These are phyloP conservation scores for Nyctanthes arbortristis DNA, from an alignment of 257 asterid species.

Conservation along the genomic window DNA sequence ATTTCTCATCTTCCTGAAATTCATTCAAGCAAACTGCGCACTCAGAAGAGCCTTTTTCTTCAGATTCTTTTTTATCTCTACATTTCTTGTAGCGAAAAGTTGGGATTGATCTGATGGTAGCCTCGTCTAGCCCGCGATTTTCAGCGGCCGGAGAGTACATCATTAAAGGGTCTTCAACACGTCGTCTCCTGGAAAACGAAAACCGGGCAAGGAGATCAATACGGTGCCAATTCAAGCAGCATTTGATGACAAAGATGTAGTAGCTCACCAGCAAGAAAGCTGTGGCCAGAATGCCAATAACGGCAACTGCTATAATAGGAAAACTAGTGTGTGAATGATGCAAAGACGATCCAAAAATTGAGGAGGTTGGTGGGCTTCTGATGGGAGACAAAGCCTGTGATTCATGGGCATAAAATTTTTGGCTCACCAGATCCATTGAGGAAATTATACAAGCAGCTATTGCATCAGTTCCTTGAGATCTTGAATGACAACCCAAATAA, in stretches of 20 bases:
- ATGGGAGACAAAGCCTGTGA: conserved; percentile 31
- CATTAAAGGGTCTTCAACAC: conserved; percentile 33
- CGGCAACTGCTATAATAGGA: conserved; percentile 81
- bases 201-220: conserved; percentile 57
- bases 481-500: conserved; percentile 25
- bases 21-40: conserved; percentile 83
- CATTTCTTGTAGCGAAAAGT: conserved; percentile 44
- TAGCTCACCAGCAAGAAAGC: conserved; percentile 74
- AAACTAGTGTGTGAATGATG: conserved; percentile 53
- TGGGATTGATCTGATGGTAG: conserved; percentile 69
- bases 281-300: conserved; percentile 79
- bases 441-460: not conserved
- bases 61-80: not conserved
- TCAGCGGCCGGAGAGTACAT: conserved; percentile 37
- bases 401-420: conserved; percentile 21
- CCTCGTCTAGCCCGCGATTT: conserved; percentile 62
- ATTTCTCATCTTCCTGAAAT: conserved; percentile 61
- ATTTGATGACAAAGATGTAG: conserved; percentile 85
- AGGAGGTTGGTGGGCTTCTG: conserved; percentile 30
- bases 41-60: conserved; percentile 26
- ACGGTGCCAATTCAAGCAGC: conserved; percentile 84
- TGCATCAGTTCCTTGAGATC: conserved; percentile 24
- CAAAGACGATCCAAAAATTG: conserved; percentile 27
- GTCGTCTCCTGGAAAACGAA: conserved; percentile 50
- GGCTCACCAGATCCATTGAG: conserved; percentile 40